Conservation (phyloP, 345 rosid genomes). For the Aquilaria malaccensis region DNA sequence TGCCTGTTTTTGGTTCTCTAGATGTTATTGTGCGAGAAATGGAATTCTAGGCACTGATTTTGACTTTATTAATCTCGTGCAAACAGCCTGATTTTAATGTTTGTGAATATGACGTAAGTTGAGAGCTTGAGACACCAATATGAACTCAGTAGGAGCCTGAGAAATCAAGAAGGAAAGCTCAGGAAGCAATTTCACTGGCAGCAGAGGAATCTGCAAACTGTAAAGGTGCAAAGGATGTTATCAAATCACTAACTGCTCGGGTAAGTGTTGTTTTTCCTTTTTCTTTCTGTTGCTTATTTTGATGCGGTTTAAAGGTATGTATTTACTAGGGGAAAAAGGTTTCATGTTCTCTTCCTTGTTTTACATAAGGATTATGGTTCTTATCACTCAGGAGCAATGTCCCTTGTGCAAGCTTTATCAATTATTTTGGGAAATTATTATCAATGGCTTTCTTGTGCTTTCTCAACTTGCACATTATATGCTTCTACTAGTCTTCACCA, state of each 20-base stretch:
- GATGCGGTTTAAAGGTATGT: no score
- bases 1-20: background rate
- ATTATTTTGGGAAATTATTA: no score
- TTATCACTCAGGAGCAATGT: no score
- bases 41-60: background rate
- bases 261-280: constrained; percentile 21
- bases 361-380: no score
- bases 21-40: constrained; percentile 5
- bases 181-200: constrained; percentile 68
- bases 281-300: no score
- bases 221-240: constrained; percentile 91
- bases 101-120: constrained; percentile 29
- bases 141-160: constrained; percentile 68
- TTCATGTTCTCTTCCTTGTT: no score
- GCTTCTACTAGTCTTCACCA: no score
- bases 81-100: background rate
- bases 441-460: no score
- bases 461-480: no score
- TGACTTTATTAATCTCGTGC: background rate
- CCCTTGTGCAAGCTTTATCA: no score
- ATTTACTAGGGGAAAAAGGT: no score
- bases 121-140: constrained; percentile 68
- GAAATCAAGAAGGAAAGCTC: constrained; percentile 68
- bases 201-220: constrained; percentile 80
- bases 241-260: constrained; percentile 90